Evolutionary conservation across 306 rosid genomes (phyloP), one percentile per base, ranked within the genome.

Genomic region (Vigna angularis): DNA sequence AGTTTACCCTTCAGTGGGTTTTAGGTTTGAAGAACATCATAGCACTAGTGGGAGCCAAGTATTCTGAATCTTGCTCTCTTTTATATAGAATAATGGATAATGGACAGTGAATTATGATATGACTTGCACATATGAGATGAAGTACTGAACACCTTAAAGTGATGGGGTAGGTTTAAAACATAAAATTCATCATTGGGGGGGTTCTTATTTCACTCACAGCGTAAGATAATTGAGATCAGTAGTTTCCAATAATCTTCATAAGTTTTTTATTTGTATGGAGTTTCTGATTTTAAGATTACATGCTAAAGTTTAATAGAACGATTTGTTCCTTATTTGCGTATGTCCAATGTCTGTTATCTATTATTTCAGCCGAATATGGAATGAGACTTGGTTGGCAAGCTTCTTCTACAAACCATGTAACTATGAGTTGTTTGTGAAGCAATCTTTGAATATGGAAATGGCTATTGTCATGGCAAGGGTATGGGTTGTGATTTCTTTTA

Each of bases 391-490:
- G 99, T 79, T 95, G 88, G 80, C 97, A n/a, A 89, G 87, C 85
- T 95, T 95, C 90, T 95, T 95, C 90, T 93, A 91, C 87, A 95
- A 95, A 83, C 99, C 99, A 8, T 95, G 98, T 78, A 95, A 95
- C 81, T 83, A 95, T 76, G 99, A 95, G 86, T 87, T 95, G 87
- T 95, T 95, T 84, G 99, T 93, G 91, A 95, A 95, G 90, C 98
- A 93, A 77, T 88, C 98, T 58, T 86, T 95, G 55, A 95, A 95
- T 80, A 95, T 95, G 99, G 99, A 95, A 88, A 95, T 93, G 98
- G 99, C 97, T 32, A 95, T 93, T 85, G 96, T 87, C 82, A 90
- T 87, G 99, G 99, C 97, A 71, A 91, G 94, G 97, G 99, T 95
- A 91, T 63, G 90, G 13, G 5, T 28, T 75, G 13, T 44, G 36